A percentile compares a stretch with the other conserved stretches of the same genome.
phyloP scores from a whole-genome alignment of 805 yeast genomes.

The Barnettozyma botsteinii region DNA sequence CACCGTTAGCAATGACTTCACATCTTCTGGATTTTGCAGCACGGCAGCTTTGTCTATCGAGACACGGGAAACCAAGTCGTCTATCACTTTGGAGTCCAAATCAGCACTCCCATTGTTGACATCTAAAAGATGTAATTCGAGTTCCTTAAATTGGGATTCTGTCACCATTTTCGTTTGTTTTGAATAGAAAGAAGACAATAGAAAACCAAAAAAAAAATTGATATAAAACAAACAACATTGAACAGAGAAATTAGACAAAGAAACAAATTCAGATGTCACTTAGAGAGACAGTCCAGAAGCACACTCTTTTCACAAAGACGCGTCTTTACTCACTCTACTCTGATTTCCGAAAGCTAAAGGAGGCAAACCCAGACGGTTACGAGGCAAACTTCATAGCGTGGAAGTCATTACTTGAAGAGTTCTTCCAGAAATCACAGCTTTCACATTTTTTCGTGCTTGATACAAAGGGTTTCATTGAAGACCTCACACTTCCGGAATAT shows the following conservation, averaged over 20 bases:
- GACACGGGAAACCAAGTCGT: constrained; percentile 1
- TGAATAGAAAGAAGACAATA: neutral
- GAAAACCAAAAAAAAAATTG: neutral
- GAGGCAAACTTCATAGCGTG: constrained; percentile 35
- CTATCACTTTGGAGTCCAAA: neutral
- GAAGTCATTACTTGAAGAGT: constrained; percentile 26
- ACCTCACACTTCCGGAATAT: constrained; percentile 24
- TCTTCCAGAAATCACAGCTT: constrained; percentile 13
- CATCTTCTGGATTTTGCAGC: constrained; percentile 1
- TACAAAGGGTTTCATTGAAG: constrained; percentile 24
- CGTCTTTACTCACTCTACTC: constrained; percentile 34
- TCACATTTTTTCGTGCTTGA: constrained; percentile 20
- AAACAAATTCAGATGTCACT: constrained; percentile 6
- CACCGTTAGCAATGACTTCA: constrained; percentile 4
- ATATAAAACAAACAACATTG: too few relatives aligned
- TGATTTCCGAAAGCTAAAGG: constrained; percentile 32
- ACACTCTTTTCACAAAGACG: constrained; percentile 28
- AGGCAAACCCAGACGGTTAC: constrained; percentile 36
- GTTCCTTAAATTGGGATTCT: constrained; percentile 3
- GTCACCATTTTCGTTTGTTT: neutral
- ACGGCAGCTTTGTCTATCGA: constrained; percentile 10
- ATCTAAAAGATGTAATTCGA: constrained; percentile 4
- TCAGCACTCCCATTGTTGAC: neutral
- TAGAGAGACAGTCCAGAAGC: constrained; percentile 17
- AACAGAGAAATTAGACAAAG: neutral